phyloP scores from a whole-genome alignment of 129 eudicot species.

The Artemisia argyi region DNA sequence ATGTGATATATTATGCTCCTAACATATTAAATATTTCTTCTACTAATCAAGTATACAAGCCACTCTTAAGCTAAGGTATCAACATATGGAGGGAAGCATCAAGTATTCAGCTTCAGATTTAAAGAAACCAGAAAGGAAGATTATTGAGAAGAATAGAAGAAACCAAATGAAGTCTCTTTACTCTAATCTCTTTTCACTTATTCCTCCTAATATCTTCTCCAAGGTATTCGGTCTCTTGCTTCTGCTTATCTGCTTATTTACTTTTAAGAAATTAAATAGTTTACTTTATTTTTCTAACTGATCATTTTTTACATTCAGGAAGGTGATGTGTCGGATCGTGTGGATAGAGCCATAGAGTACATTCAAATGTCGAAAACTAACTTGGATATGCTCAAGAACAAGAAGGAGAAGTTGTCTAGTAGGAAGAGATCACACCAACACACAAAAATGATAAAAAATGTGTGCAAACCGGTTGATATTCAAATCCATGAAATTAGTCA shows the following conservation, averaged over 20 bases:
- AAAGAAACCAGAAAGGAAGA: constrained; percentile 36
- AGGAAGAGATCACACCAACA: constrained; percentile 15
- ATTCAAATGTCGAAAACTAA: constrained; percentile 37
- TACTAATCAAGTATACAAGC: not conserved
- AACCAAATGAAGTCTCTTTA: constrained; percentile 58
- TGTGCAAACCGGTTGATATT: constrained; percentile 15
- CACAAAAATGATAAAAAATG: not conserved
- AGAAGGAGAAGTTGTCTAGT: constrained; percentile 26
- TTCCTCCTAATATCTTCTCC: constrained; percentile 12
- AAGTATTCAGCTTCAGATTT: not conserved
- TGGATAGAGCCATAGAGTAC: constrained; percentile 54
- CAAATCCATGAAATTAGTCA: constrained; percentile 47
- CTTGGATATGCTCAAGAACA: constrained; percentile 38
- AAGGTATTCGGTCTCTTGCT: not conserved
- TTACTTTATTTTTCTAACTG: too few relatives aligned
- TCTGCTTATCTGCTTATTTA: too few relatives aligned
- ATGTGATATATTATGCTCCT: too few relatives aligned
- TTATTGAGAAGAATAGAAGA: constrained; percentile 64
- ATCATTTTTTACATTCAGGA: constrained; percentile 24
- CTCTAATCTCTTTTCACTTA: constrained; percentile 49
- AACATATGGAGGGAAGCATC: constrained; percentile 1
- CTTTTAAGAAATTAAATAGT: too few relatives aligned
- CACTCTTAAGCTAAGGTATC: not conserved
- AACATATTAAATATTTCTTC: not conserved
- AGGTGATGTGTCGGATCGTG: constrained; percentile 42